phyloP scores from a whole-genome alignment of 2,329 filamentous ascomycete species.

The Zasmidium citrigriseum region DNA sequence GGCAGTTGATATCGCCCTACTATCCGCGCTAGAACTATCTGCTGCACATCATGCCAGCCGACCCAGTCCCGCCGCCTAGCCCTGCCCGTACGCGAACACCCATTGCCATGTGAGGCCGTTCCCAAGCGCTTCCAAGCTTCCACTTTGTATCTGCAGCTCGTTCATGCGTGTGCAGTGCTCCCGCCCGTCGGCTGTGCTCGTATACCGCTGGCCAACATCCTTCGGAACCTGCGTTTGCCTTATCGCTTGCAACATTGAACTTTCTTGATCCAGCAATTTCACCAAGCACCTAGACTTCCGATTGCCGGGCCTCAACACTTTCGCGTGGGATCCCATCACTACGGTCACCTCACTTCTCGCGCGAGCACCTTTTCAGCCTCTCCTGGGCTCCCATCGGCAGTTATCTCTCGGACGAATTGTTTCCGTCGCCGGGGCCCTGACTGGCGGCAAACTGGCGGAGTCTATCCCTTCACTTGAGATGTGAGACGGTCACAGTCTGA shows the following conservation, averaged over 20 bases:
- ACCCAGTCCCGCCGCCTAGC: no score
- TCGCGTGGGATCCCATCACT: background rate
- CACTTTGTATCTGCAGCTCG: no score
- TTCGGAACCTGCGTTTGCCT: background rate
- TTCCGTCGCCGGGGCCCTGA: background rate
- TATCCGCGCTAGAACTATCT: background rate
- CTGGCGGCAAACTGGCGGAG: conserved; percentile 11
- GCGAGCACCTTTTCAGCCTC: background rate
- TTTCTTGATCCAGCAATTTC: background rate
- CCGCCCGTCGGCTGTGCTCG: background rate
- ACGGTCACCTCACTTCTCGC: background rate
- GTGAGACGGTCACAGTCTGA: background rate
- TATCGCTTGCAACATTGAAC: background rate
- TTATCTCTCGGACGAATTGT: background rate
- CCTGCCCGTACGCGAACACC: background rate
- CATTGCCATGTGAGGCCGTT: background rate
- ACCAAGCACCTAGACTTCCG: background rate
- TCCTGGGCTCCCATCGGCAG: background rate
- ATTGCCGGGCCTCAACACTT: background rate
- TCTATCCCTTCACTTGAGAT: background rate
- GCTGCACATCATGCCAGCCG: background rate
- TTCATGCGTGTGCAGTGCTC: no score
- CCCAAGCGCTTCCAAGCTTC: no score
- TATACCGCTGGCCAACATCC: background rate
- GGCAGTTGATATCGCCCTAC: background rate